Evolutionary conservation across 345 rosid species (phyloP).

Genomic region (Tarenaya hassleriana): DNA sequence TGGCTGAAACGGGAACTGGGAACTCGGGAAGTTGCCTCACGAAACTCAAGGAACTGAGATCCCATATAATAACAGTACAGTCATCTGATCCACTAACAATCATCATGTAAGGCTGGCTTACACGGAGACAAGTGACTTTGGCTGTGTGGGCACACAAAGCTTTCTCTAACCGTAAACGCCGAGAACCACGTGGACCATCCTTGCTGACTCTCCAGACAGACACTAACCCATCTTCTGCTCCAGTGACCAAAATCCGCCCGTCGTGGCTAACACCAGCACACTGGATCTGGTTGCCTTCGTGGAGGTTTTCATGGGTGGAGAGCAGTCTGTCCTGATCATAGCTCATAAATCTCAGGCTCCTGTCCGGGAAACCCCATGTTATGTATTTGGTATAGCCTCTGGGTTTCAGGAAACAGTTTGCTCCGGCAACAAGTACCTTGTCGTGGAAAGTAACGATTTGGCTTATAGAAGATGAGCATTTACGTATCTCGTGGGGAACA

Average conservation of each 20-base stretch:
- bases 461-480: constrained; percentile 57
- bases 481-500: constrained; percentile 82
- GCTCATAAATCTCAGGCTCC: constrained; percentile 91
- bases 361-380: constrained; percentile 96
- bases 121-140: constrained; percentile 80
- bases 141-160: constrained; percentile 78
- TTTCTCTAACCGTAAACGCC: constrained; percentile 64
- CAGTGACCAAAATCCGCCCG: constrained; percentile 85
- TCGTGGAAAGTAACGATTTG: constrained; percentile 77
- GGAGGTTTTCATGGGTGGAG: constrained; percentile 96
- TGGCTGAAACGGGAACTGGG: constrained; percentile 80
- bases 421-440: constrained; percentile 73
- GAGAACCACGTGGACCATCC: constrained; percentile 52
- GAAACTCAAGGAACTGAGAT: constrained; percentile 80
- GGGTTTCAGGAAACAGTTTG: constrained; percentile 77
- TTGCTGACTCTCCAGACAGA: constrained; percentile 84
- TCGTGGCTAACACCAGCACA: constrained; percentile 87
- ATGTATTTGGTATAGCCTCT: constrained; percentile 79
- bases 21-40: constrained; percentile 87
- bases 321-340: constrained; percentile 93
- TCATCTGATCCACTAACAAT: constrained; percentile 95
- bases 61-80: constrained; percentile 92
- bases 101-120: constrained; percentile 96
- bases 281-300: constrained; percentile 84
- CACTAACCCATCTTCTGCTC: constrained; percentile 87